phyloP scores from a whole-genome alignment of 2,329 filamentous ascomycete species.

The Ilyonectria mors-panacis region DNA sequence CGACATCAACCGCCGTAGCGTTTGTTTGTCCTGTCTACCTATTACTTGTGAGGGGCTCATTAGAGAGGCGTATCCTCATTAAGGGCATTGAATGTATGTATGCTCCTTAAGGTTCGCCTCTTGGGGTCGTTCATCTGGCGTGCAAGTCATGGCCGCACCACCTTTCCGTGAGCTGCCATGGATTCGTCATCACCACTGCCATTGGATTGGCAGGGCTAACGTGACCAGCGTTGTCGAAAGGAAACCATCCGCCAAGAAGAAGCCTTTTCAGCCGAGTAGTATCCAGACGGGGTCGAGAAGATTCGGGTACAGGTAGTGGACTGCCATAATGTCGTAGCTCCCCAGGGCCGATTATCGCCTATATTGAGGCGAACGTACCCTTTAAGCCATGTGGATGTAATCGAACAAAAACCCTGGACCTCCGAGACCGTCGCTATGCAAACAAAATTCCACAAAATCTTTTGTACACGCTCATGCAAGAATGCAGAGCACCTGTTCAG shows the following conservation, averaged over 20 bases:
- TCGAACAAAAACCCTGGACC: slow-evolving; percentile 39
- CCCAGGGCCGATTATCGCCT: slow-evolving; percentile 23
- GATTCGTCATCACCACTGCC: slow-evolving; percentile 22
- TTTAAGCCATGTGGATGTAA: slow-evolving; percentile 33
- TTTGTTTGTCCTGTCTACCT: slow-evolving; percentile 48
- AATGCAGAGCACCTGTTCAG: slow-evolving; percentile 37
- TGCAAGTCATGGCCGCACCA: slow-evolving; percentile 15
- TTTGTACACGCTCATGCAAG: slow-evolving; percentile 49
- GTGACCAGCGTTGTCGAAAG: slow-evolving; percentile 12
- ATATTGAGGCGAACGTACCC: slow-evolving; percentile 28
- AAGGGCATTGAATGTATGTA: slow-evolving; percentile 29
- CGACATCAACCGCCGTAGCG: slow-evolving; percentile 39
- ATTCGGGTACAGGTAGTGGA: slow-evolving; percentile 20
- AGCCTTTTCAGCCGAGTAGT: slow-evolving; percentile 9
- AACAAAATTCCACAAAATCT: slow-evolving; percentile 50
- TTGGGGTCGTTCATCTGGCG: slow-evolving; percentile 22
- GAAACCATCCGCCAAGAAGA: slow-evolving; percentile 19
- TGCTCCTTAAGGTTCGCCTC: slow-evolving; percentile 29
- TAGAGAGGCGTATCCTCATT: slow-evolving; percentile 41
- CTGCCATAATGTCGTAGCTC: slow-evolving; percentile 23
- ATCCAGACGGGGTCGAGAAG: slow-evolving; percentile 30
- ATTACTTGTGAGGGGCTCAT: slow-evolving; percentile 48
- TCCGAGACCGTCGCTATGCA: slow-evolving; percentile 56
- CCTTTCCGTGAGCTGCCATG: slow-evolving; percentile 22
- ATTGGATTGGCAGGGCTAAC: slow-evolving; percentile 17